Evolutionary conservation across 306 rosid species (phyloP), one percentile per base, ranked within the genome.

Genomic region (Spatholobus suberectus): DNA sequence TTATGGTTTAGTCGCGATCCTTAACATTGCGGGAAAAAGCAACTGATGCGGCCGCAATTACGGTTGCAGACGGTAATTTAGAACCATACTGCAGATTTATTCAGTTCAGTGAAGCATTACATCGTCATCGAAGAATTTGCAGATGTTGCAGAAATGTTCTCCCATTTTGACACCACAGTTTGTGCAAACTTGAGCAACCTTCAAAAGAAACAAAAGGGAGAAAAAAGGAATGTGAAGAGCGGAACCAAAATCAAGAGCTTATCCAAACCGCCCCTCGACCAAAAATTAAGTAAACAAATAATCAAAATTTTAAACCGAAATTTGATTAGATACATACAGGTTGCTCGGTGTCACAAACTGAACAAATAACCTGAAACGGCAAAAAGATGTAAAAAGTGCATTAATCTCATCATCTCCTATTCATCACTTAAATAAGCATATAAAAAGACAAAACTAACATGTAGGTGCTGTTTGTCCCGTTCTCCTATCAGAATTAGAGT

Each of bases 261-360:
- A 23, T 80, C 43, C 40, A 84, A 34, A 38, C 14, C 55, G 2
- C 20, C 35, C 18, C 0, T n/a, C 51, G 2, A 40, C 10, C 32
- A 18, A n/a, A 35, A 75, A 54, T 13, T 2, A 49, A 29, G 10
- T 17, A 8, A 54, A 79, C 1, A 8, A 10, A 21, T n/a, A 43
- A 49, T 14, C 21, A n/a, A n/a, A n/a, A n/a, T n/a, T n/a, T n/a
- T n/a, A n/a, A n/a, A n/a, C n/a, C n/a, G 40, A 23, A 72, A 5
- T 46, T 11, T 8, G 63, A 29, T 47, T 24, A 57, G 38, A 74
- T n/a, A 83, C 85, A 40, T 82, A 95, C 97, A 73, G 95, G 95
- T 77, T 95, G 98, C 90, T 95, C 98, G 52, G 98, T 89, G 88
- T 93, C 98, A 77, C 98, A 95, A 81, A 91, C 97, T 27, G 94